A percentile compares a stretch with the other conserved stretches of the same genome.
These are phyloP conservation scores for Peronospora destructor DNA, from an alignment of 352 stramenopile species.

Conservation along the genomic window DNA sequence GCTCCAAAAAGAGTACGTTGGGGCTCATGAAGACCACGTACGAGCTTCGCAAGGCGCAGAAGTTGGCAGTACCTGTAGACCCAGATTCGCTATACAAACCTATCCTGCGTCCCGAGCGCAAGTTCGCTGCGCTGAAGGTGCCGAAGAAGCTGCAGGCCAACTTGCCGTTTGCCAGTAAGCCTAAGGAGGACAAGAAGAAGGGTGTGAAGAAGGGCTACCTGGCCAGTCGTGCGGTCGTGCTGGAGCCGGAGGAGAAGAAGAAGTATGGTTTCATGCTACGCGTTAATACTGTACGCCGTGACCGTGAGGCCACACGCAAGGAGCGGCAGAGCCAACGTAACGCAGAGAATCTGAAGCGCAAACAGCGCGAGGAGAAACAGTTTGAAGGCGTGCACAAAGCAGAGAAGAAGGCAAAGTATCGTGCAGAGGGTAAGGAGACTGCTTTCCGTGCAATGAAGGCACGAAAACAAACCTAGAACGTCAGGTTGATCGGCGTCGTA, in stretches of 20 bases:
- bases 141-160: conserved; percentile 95
- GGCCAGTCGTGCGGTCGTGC: conserved; percentile 87
- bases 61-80: conserved; percentile 94
- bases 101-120: conserved; percentile 89
- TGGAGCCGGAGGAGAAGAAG: conserved; percentile 94
- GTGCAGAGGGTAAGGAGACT: conserved; percentile 70
- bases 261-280: conserved; percentile 97
- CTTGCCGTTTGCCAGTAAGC: conserved; percentile 96
- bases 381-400: conserved; percentile 79
- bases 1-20: conserved; percentile 41
- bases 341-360: conserved; percentile 87
- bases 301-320: conserved; percentile 93
- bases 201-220: conserved; percentile 81
- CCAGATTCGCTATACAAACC: conserved; percentile 98
- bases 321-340: conserved; percentile 85
- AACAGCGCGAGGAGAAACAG: conserved; percentile 86
- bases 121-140: conserved; percentile 92
- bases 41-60: conserved; percentile 91
- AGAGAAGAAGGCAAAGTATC: conserved; percentile 85
- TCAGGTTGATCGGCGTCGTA: too few species aligned
- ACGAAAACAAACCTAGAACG: too few species aligned
- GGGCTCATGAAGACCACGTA: conserved; percentile 93
- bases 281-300: conserved; percentile 95
- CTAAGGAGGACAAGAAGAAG: conserved; percentile 91
- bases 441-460: conserved; percentile 49